Evolutionary conservation across 2,329 filamentous ascomycete genomes (phyloP), one percentile per base, ranked within the genome.

Genomic region (Drechslera avenae): DNA sequence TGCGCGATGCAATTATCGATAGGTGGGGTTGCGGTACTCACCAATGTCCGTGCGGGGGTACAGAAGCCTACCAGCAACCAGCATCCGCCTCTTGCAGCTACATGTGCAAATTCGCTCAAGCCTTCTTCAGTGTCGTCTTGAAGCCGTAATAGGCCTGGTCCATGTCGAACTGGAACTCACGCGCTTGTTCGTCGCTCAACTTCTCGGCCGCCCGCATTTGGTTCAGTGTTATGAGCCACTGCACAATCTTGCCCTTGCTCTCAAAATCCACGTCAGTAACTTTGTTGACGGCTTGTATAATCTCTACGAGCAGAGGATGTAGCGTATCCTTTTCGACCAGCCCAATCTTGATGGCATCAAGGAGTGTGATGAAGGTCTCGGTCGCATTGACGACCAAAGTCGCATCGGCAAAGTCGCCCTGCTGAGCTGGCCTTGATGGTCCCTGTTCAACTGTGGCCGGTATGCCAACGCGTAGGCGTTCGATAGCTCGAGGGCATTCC

Each of bases 151-250:
- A 97, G 33, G 93, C 93, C 67, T 90, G 87, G 69, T 96, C 91
- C 68, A 97, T 96, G 72, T 97, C 93, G 73, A 96, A 85, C 61
- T 94, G 89, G 62, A 97, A 78, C 73, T 99, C 91, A 50, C 93
- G 81, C 5, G 89, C 89, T 75, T 97, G 91, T 50, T 93, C 87
- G 66, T 96, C 89, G 62, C 83, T 87, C 62, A 99, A 75, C 72
- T 96, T 91, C 67, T 97, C 92, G 1, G 91, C 91, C 7, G 92
- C 94, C 69, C 90, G 90, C 94, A 99, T 97, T 76, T 97, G 92
- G 71, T 99, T 99, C 58, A 99, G 79, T 5, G 90, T 89, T 66
- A 99, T 99, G 60, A 99, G 81, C 94, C 94, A 99, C 73, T 97
- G 92, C 49, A 99, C 91, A 64, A 99, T 97, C 81, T 97, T 97